These are phyloP conservation scores for Zangia roseola DNA, from an alignment of 768 basidiomycete species.

Conservation along the genomic window DNA sequence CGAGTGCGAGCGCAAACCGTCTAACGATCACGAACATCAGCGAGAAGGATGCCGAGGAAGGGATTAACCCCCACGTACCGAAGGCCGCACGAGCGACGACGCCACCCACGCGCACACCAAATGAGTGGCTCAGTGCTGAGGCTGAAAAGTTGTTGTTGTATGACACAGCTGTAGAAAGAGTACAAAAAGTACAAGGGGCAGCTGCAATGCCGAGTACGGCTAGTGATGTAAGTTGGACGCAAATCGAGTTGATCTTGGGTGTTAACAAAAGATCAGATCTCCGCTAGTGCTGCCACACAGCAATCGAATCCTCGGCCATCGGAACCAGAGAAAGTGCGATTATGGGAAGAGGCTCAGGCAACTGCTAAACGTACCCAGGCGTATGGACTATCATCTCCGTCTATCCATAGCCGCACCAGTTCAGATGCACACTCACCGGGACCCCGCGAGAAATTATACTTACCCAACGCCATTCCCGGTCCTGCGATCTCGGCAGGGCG, in stretches of 20 bases:
- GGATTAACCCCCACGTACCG: conserved; percentile 18
- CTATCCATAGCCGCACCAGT: conserved; percentile 26
- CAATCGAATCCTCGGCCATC: conserved; percentile 47
- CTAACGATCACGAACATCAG: conserved; percentile 43
- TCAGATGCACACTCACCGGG: conserved; percentile 26
- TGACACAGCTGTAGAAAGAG: conserved; percentile 39
- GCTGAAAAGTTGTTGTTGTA: conserved; percentile 44
- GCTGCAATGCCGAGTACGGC: conserved; percentile 25
- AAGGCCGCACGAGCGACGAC: conserved; percentile 19
- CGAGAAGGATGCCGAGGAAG: conserved; percentile 40
- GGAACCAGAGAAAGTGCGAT: conserved; percentile 71
- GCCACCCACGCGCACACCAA: conserved; percentile 26
- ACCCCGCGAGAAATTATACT: conserved; percentile 13
- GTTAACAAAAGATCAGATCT: conserved; percentile 8
- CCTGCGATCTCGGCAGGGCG: conserved; percentile 40
- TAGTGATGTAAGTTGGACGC: conserved; percentile 21
- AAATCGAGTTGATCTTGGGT: conserved; percentile 1
- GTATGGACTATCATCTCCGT: conserved; percentile 27
- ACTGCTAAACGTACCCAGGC: conserved; percentile 62
- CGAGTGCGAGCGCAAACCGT: conserved; percentile 33
- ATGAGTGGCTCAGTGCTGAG: conserved; percentile 36
- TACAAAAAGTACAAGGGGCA: conserved; percentile 38
- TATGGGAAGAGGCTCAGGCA: conserved; percentile 68
- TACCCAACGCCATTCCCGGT: conserved; percentile 11
- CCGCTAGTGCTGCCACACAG: conserved; percentile 8